These are phyloP conservation scores for Fusarium sterilihyphosum DNA, from an alignment of 2,329 filamentous ascomycete species.

Conservation along the genomic window DNA sequence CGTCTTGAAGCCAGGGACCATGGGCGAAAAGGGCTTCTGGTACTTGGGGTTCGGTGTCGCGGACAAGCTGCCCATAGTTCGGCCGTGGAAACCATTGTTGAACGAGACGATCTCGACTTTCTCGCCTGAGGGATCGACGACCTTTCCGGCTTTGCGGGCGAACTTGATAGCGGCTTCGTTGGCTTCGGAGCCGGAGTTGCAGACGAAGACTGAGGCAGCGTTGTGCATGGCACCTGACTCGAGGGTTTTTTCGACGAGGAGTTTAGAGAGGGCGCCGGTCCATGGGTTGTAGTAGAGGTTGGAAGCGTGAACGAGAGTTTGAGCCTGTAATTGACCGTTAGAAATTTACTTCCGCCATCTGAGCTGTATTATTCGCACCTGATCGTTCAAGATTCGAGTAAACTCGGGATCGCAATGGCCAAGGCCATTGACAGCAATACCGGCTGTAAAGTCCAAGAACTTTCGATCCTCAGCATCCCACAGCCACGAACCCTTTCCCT, in stretches of 20 bases:
- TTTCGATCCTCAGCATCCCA: conserved; percentile 90
- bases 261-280: conserved; percentile 88
- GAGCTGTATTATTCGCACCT: conserved; percentile 58
- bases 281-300: conserved; percentile 98
- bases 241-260: conserved; percentile 83
- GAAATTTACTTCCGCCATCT: neutral
- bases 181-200: conserved; percentile 95
- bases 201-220: conserved; percentile 85
- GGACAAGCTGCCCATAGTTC: conserved; percentile 94
- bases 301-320: conserved; percentile 87
- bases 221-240: conserved; percentile 84
- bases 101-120: conserved; percentile 93
- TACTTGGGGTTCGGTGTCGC: conserved; percentile 98
- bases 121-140: conserved; percentile 72
- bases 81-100: conserved; percentile 91
- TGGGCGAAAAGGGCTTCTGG: conserved; percentile 92
- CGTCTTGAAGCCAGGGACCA: conserved; percentile 93
- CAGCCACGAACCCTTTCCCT: conserved; percentile 85
- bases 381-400: conserved; percentile 77
- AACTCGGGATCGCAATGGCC: conserved; percentile 90
- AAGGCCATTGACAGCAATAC: conserved; percentile 93
- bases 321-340: conserved; percentile 55
- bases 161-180: conserved; percentile 99
- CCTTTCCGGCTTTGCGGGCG: conserved; percentile 87
- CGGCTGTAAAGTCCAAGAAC: conserved; percentile 94